phyloP scores from a whole-genome alignment of 2,329 filamentous ascomycete genomes.

The Albophoma yamanashiensis region DNA sequence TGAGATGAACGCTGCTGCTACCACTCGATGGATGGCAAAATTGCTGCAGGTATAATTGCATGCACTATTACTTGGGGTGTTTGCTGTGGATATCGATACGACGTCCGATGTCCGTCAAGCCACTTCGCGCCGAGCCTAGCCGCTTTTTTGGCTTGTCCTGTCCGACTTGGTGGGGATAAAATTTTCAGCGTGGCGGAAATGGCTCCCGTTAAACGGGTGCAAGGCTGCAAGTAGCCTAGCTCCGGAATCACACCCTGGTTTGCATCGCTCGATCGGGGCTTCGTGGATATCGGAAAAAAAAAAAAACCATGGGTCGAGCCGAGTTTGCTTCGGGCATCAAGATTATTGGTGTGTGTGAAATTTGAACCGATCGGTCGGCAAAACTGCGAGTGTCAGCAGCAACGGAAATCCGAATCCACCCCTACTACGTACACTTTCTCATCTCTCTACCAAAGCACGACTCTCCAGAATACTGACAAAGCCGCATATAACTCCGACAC shows the following conservation, averaged over 20 bases:
- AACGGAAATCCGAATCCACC: background rate
- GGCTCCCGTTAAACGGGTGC: background rate
- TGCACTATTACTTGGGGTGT: background rate
- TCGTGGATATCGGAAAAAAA: background rate
- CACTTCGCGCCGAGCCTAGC: background rate
- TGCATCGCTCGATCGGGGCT: background rate
- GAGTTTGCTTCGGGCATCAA: background rate
- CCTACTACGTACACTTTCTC: too few relatives aligned
- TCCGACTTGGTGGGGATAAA: background rate
- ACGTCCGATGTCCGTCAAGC: background rate
- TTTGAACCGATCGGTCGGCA: background rate
- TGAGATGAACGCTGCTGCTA: background rate
- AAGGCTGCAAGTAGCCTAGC: background rate
- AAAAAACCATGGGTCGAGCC: background rate
- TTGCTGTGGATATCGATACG: background rate
- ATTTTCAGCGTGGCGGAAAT: background rate
- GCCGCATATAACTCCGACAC: too few relatives aligned
- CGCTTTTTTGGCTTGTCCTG: background rate
- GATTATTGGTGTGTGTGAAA: background rate
- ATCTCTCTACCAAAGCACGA: too few relatives aligned
- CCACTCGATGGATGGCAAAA: background rate
- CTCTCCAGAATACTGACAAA: too few relatives aligned
- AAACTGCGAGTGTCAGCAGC: too few relatives aligned
- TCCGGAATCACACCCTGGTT: background rate
- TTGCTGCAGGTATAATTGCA: background rate